phyloP scores from a whole-genome alignment of 805 yeast genomes.

The Candida maris region DNA sequence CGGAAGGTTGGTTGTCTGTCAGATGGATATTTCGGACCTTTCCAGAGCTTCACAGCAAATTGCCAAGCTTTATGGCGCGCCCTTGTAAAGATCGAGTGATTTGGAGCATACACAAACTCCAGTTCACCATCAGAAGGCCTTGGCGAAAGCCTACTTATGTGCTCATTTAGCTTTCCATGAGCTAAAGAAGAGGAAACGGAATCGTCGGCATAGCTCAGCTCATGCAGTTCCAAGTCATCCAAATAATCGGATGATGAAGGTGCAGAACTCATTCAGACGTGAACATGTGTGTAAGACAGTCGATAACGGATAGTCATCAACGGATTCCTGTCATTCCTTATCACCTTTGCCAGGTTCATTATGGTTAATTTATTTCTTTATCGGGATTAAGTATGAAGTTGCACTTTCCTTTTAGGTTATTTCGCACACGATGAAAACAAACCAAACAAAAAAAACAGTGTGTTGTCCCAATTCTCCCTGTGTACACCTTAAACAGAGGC shows the following conservation, averaged over 20 bases:
- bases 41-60: constrained; percentile 37
- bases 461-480: too few relatives aligned
- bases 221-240: constrained; percentile 3
- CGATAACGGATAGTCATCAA: too few relatives aligned
- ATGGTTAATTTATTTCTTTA: too few relatives aligned
- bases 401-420: too few relatives aligned
- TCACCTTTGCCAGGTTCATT: too few relatives aligned
- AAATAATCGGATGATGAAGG: not conserved
- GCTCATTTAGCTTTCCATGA: not conserved
- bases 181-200: not conserved
- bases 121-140: not conserved
- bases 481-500: too few relatives aligned
- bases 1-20: constrained; percentile 47
- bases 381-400: too few relatives aligned
- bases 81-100: not conserved
- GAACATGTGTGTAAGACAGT: too few relatives aligned
- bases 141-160: not conserved
- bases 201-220: not conserved
- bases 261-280: not conserved
- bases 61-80: constrained; percentile 1
- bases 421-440: too few relatives aligned
- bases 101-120: not conserved
- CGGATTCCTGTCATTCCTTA: too few relatives aligned
- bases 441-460: too few relatives aligned
- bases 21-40: constrained; percentile 49